Evolutionary conservation across 352 stramenopile genomes (phyloP).

Genomic region (Phytophthora chlamydospora): DNA sequence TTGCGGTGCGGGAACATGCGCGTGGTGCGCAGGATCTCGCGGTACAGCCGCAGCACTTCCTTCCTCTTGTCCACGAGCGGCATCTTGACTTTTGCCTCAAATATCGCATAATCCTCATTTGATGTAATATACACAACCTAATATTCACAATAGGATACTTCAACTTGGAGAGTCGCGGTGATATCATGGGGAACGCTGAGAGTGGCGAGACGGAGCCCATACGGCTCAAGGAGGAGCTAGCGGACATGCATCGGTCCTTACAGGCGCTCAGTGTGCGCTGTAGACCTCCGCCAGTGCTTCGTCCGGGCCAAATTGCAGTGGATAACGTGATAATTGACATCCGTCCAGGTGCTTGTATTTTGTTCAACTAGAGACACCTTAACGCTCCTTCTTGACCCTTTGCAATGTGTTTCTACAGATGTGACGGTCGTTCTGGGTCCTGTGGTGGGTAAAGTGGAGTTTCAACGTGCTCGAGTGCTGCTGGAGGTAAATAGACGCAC

Average conservation of each 20-base stretch:
- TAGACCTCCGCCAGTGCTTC: conserved; percentile 24
- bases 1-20: conserved; percentile 79
- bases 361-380: neutral
- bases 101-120: neutral
- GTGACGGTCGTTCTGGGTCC: conserved; percentile 68
- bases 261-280: conserved; percentile 27
- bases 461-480: conserved; percentile 55
- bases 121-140: conserved; percentile 12
- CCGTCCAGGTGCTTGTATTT: conserved; percentile 17
- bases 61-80: conserved; percentile 65
- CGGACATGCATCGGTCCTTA: conserved; percentile 50
- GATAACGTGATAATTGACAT: conserved; percentile 29
- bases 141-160: conserved; percentile 25
- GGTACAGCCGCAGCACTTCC: conserved; percentile 84
- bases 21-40: conserved; percentile 77
- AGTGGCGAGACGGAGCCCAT: conserved; percentile 45
- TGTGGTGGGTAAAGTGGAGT: conserved; percentile 71
- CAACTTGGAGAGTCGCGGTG: conserved; percentile 28
- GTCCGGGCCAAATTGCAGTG: conserved; percentile 40
- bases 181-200: conserved; percentile 53
- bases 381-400: neutral
- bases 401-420: conserved; percentile 30
- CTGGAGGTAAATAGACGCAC: conserved; percentile 59
- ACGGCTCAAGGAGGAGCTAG: conserved; percentile 54
- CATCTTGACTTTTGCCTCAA: conserved; percentile 11